Evolutionary conservation across 768 basidiomycete species (phyloP).

Genomic region (Tricholoma saponaceum): DNA sequence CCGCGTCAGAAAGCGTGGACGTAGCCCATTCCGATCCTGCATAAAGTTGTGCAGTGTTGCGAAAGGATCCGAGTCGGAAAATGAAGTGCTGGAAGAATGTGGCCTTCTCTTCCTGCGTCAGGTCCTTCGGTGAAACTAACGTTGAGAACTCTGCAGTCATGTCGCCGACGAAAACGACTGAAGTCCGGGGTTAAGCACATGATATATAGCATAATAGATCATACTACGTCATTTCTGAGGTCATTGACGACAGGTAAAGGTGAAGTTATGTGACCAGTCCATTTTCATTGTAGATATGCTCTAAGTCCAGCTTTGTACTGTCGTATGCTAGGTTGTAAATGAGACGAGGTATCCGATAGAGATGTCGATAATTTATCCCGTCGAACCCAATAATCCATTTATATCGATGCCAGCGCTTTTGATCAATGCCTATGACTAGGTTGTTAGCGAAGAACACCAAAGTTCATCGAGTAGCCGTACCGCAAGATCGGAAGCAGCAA

Average conservation of each 20-base stretch:
- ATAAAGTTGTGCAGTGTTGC: conserved; percentile 40
- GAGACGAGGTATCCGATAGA: background rate
- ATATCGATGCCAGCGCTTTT: conserved; percentile 9
- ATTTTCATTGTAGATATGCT: background rate
- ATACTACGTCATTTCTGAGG: background rate
- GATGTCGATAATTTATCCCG: background rate
- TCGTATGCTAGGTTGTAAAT: background rate
- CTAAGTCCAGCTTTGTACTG: too few relatives aligned
- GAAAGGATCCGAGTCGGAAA: conserved; percentile 39
- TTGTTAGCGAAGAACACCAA: background rate
- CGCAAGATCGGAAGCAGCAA: conserved; percentile 30
- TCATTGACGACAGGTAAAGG: background rate
- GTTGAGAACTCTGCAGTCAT: conserved; percentile 13
- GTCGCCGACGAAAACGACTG: background rate
- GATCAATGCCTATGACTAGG: conserved; percentile 7
- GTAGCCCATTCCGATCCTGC: conserved; percentile 12
- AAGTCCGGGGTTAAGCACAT: background rate
- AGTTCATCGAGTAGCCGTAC: conserved; percentile 16
- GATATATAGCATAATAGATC: background rate
- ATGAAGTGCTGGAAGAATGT: conserved; percentile 42
- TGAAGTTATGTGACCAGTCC: background rate
- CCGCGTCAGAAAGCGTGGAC: too few relatives aligned
- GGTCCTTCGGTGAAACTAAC: conserved; percentile 35
- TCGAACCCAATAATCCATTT: background rate
- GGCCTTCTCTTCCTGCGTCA: conserved; percentile 29